Evolutionary conservation across 164 flowering plant species (phyloP).

Genomic region (Vitis rotundifolia): DNA sequence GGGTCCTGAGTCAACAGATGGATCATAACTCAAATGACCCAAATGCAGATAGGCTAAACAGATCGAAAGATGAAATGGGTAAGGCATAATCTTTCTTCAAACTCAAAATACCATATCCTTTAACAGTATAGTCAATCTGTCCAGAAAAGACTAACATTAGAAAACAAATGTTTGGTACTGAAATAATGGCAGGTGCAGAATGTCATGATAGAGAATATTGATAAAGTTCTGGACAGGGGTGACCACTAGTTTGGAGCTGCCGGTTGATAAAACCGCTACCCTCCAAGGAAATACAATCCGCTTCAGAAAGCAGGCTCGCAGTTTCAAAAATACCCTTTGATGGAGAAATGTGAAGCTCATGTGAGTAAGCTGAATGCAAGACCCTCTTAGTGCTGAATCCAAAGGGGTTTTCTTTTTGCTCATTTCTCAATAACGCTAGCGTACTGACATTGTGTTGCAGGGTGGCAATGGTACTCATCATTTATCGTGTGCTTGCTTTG

Average conservation of each 20-base stretch:
- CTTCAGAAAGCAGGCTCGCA: slow-evolving; percentile 73
- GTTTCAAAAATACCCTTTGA: slow-evolving; percentile 62
- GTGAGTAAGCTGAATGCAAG: slow-evolving; percentile 37
- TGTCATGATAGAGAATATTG: slow-evolving; percentile 86
- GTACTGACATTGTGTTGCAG: slow-evolving; percentile 26
- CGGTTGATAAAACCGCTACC: slow-evolving; percentile 67
- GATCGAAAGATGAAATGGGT: slow-evolving; percentile 84
- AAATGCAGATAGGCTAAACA: slow-evolving; percentile 80
- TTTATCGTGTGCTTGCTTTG: slow-evolving; percentile 48
- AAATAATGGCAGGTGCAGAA: slow-evolving; percentile 56
- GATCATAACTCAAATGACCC: slow-evolving; percentile 82
- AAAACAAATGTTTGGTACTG: not conserved
- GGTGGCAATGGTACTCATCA: slow-evolving; percentile 30
- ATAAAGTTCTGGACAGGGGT: slow-evolving; percentile 87
- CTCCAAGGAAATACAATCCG: slow-evolving; percentile 77
- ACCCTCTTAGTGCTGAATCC: too few species aligned
- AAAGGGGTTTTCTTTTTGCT: too few species aligned
- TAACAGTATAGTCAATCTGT: too few species aligned
- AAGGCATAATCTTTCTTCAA: slow-evolving; percentile 40
- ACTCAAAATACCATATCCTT: too few species aligned
- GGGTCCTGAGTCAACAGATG: slow-evolving; percentile 83
- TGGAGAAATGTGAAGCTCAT: slow-evolving; percentile 81
- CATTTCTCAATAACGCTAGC: too few species aligned
- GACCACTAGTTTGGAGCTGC: slow-evolving; percentile 60
- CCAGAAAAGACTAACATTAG: too few species aligned